Base-by-base conservation (phyloP, 345 rosid species). In the Capsella bursapastoris region DNA sequence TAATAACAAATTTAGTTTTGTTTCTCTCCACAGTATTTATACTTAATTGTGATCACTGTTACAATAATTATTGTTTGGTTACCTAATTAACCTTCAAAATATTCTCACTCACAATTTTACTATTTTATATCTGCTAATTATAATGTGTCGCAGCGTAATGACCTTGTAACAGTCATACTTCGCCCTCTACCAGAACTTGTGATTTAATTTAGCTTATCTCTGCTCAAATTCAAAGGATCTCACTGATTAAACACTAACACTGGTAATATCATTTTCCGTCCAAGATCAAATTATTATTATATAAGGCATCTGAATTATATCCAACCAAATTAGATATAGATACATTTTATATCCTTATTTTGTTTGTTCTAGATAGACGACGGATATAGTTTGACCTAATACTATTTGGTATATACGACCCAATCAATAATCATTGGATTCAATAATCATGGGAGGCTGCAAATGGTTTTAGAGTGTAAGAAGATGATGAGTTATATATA, bases 381-480 rank as follows among this genome's bases (percentile, higher is more conserved):
- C 73, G 55, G 68, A 51, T 18, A 58, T 6, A 38, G 62, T 41
- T 58, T 75, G 68, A 67, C 78, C 52, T 48, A 66, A 57, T 28
- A 51, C 29, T 58, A 66, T 29, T 57, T 40, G 43, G n/a, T 34
- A 34, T 34, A 34, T 67, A 59, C 49, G 44, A 68, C 40, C 67
- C 56, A 65, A 66, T 74, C 45, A 57, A 12, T 69, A 49, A 59
- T 48, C 53, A 41, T 67, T 47, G 53, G 61, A 74, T 29, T 22
- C 44, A 56, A 18, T 69, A 49, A 59, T 48, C 53, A 41, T 67
- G 55, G 53, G 61, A 74, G 14, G 66, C 50, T 49, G 28, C 72
- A 66, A 66, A 57, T 58, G 16, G 45, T 49, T 59, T 58, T 58
- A 40, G 53, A 35, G 48, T 40, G 35, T 13, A 22, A 50, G 45